Percentiles rank a stretch among this genome's conserved stretches.
These are phyloP conservation scores for Rhodotorula sp. DNA, from an alignment of 1,284 basidiomycete species.

Conservation along the genomic window DNA sequence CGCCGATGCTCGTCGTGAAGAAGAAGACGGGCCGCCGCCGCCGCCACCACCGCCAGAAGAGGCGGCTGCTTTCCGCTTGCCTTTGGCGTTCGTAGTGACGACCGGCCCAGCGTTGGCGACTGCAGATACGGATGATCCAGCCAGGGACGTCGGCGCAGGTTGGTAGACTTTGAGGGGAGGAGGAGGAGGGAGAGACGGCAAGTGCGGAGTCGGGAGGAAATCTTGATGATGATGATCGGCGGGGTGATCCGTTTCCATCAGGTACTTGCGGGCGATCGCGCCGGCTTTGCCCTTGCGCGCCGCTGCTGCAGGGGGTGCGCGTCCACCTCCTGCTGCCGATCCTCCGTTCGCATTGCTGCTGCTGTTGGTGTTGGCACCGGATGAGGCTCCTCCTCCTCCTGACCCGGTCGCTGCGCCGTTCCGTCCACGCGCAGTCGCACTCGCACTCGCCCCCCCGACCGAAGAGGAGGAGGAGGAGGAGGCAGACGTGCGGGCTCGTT, in stretches of 20 bases:
- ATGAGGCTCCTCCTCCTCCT: background rate
- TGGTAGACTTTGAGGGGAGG: too few species aligned
- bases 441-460: background rate
- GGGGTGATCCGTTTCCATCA: background rate
- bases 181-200: constrained; percentile 5
- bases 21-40: too few species aligned
- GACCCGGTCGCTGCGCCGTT: too few species aligned
- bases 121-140: background rate
- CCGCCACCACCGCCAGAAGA: background rate
- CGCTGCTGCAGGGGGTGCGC: background rate
- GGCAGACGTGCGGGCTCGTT: background rate
- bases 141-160: too few species aligned
- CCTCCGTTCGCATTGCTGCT: background rate
- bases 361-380: background rate
- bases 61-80: background rate
- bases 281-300: background rate
- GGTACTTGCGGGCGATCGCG: background rate
- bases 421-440: background rate
- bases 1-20: too few species aligned
- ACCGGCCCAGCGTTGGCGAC: background rate
- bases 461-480: background rate
- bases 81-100: background rate
- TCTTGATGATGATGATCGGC: background rate
- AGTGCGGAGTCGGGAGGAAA: constrained; percentile 13
- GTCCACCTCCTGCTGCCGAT: background rate